These are phyloP conservation scores for Pelargonium australe DNA, from an alignment of 441 rosid genomes.

Conservation along the genomic window DNA sequence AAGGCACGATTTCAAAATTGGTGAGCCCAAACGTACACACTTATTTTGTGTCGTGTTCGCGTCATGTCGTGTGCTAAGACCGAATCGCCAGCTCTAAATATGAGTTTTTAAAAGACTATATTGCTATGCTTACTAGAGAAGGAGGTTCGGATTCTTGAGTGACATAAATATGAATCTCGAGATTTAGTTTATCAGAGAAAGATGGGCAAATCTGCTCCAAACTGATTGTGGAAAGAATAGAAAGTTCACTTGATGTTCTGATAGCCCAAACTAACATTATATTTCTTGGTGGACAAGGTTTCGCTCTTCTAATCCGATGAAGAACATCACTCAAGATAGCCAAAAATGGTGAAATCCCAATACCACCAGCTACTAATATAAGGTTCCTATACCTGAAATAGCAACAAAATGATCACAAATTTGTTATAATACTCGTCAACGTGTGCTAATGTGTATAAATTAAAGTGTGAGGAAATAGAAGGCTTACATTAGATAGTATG, in stretches of 20 bases:
- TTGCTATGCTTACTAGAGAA: constrained; percentile 37
- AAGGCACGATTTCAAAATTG: too few relatives aligned
- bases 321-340: constrained; percentile 69
- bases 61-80: too few relatives aligned
- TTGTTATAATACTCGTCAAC: neutral
- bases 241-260: constrained; percentile 48
- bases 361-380: constrained; percentile 80
- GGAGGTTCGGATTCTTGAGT: constrained; percentile 67
- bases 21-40: too few relatives aligned
- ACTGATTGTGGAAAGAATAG: constrained; percentile 53
- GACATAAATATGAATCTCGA: constrained; percentile 50
- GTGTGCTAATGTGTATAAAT: neutral
- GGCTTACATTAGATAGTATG: constrained; percentile 65
- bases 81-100: too few relatives aligned
- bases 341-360: constrained; percentile 84
- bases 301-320: constrained; percentile 55
- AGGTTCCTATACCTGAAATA: constrained; percentile 50
- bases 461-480: neutral
- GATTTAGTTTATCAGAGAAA: constrained; percentile 39
- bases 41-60: too few relatives aligned
- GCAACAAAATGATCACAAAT: neutral
- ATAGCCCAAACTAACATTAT: constrained; percentile 70
- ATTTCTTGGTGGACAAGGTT: constrained; percentile 54
- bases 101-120: too few relatives aligned
- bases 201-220: constrained; percentile 52